phyloP scores from a whole-genome alignment of 1,139 yeast genomes.

The Blastobotrys illinoisensis region DNA sequence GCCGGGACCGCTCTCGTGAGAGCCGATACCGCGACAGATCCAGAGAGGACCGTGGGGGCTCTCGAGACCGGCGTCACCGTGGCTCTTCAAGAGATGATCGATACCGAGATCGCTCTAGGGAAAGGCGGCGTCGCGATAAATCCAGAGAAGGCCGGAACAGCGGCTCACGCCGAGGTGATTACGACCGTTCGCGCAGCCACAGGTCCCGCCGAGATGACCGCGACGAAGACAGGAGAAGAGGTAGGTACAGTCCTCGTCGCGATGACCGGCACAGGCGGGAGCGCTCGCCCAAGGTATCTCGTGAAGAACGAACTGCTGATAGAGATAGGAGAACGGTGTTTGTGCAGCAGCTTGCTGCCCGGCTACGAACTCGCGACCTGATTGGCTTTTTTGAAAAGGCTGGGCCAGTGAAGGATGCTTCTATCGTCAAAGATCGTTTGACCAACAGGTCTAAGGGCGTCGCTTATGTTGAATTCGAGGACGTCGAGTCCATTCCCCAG shows the following conservation, averaged over 20 bases:
- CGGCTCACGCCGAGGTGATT: background rate
- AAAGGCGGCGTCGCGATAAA: background rate
- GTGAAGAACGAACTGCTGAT: constrained; percentile 1
- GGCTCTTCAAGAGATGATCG: background rate
- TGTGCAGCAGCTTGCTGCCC: constrained; percentile 36
- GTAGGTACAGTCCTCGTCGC: background rate
- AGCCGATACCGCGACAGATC: background rate
- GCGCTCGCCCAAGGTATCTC: background rate
- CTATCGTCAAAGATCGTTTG: constrained; percentile 36
- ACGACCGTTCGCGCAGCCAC: background rate
- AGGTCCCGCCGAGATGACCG: background rate
- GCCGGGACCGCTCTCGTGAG: background rate
- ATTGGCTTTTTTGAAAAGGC: constrained; percentile 34
- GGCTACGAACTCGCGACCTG: constrained; percentile 32
- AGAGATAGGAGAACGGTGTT: constrained; percentile 36
- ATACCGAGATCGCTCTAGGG: background rate
- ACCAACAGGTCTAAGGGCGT: constrained; percentile 36
- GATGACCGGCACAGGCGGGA: background rate
- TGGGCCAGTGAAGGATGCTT: constrained; percentile 34
- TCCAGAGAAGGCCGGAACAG: background rate
- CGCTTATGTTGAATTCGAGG: constrained; percentile 36
- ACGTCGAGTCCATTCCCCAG: constrained; percentile 29
- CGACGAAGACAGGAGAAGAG: background rate
- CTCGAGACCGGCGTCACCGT: background rate
- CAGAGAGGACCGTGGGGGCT: background rate